Percentiles rank a stretch among this genome's conserved stretches.
Evolutionary conservation across 306 rosid species (phyloP).

Genomic region (Bauhinia variegata): DNA sequence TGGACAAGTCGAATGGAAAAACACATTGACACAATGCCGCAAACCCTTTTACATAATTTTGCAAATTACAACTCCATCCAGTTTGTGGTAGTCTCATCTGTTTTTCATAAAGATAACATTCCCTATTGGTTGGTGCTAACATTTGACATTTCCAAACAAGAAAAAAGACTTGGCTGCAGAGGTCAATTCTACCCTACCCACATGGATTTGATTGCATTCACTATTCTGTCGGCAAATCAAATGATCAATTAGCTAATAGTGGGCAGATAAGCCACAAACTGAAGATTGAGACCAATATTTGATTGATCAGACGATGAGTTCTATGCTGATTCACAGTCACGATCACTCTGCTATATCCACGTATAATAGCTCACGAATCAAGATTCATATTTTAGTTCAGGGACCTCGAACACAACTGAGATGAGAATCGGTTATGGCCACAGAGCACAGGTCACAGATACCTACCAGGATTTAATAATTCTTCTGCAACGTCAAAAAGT

Average conservation of each 20-base stretch:
- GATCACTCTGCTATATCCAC: background rate
- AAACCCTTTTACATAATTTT: too few relatives aligned
- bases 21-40: too few relatives aligned
- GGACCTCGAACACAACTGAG: too few relatives aligned
- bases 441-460: too few relatives aligned
- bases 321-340: background rate
- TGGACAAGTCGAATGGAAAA: too few relatives aligned
- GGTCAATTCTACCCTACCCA: conserved; percentile 63
- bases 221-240: conserved; percentile 77
- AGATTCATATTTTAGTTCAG: too few relatives aligned
- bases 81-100: conserved; percentile 20
- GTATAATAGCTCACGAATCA: background rate
- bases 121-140: background rate
- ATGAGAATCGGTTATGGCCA: too few relatives aligned
- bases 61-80: too few relatives aligned
- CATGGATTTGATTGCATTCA: conserved; percentile 85
- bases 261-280: background rate
- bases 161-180: conserved; percentile 44
- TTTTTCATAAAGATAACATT: conserved; percentile 8
- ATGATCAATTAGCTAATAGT: conserved; percentile 6
- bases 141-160: conserved; percentile 19
- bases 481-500: too few relatives aligned
- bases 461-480: too few relatives aligned
- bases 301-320: background rate
- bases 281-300: conserved; percentile 5